Base-by-base conservation (phyloP, 306 rosid genomes). In the Casuarina glauca region DNA sequence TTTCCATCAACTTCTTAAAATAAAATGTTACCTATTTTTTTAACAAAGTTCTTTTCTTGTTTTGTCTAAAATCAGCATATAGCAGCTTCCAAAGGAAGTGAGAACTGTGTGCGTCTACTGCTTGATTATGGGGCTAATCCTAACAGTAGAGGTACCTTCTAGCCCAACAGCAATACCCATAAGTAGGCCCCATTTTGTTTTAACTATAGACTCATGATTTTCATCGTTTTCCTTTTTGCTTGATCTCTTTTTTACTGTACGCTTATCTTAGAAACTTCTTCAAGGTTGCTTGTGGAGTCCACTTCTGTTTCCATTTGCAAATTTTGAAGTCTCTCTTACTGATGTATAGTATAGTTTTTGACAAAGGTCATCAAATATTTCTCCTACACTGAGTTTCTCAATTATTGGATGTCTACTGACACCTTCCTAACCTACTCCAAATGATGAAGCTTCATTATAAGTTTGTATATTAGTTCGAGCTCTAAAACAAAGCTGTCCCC, bases 41-140 rank as follows among this genome's bases (percentile, higher is more conserved):
- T 11, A 52, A 46, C 26, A 46, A 19, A 46, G 32, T 58, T 46
- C 16, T 48, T 73, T 19, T 38, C 67, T 43, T 0, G 39, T 63
- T 6, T 58, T 8, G 1, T 83, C 58, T 32, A 79, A 86, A 83
- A 75, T 48, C 85, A 95, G 97, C 97, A 95, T 53, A 84, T 91
- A 60, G 97, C 97, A 71, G 85, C 94, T 74, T 80, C 86, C 13
- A 88, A 83, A 76, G 97, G 97, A 79, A 86, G 81, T 52, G 95
- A 87, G 73, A 91, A 88, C 72, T 86, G 90, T 80, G 97, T 93
- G 72, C 74, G 80, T 75, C 90, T 87, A 75, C 84, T 95, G 51
- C 83, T 95, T 48, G 96, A 95, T 78, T 84, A 79, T 75, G 91
- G 87, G 16, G 96, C 96, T 0, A 79, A 91, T 80, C 96, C 97